Evolutionary conservation across 169 alveolate species (phyloP).

Genomic region (Plasmodium coatneyi): DNA sequence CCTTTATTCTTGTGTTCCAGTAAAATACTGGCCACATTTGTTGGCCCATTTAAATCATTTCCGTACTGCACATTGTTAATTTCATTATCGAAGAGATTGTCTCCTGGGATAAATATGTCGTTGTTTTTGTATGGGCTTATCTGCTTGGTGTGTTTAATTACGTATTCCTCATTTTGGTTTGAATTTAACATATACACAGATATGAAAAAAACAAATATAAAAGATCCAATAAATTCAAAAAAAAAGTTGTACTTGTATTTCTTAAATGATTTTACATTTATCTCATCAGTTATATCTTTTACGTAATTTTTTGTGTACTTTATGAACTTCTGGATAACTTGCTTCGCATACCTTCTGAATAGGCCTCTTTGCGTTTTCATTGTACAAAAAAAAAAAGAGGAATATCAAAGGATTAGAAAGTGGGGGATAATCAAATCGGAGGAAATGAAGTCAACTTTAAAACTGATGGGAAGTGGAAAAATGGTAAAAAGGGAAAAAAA

Average conservation of each 20-base stretch:
- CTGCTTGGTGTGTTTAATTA: slow-evolving; percentile 53
- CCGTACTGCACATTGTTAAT: slow-evolving; percentile 15
- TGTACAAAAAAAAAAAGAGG: slow-evolving; percentile 13
- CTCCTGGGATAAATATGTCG: slow-evolving; percentile 34
- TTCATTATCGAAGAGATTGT: slow-evolving; percentile 31
- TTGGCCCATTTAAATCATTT: background rate
- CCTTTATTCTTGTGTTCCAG: slow-evolving; percentile 3
- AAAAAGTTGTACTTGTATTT: slow-evolving; percentile 61
- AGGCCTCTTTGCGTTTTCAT: slow-evolving; percentile 47
- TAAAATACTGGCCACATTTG: slow-evolving; percentile 1
- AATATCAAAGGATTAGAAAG: background rate
- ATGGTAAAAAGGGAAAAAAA: background rate
- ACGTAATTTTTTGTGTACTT: slow-evolving; percentile 28
- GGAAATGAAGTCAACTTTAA: slow-evolving; percentile 1
- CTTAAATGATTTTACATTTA: slow-evolving; percentile 72
- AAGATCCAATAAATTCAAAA: slow-evolving; percentile 70
- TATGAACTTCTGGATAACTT: background rate
- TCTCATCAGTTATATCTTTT: slow-evolving; percentile 47
- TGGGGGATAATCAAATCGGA: background rate
- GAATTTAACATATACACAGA: slow-evolving; percentile 62
- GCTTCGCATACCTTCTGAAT: slow-evolving; percentile 26
- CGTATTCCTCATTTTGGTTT: slow-evolving; percentile 57
- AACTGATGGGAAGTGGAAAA: background rate
- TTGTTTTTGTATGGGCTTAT: slow-evolving; percentile 40
- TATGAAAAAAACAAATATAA: slow-evolving; percentile 61